Evolutionary conservation across 2,329 filamentous ascomycete genomes (phyloP).

Genomic region (Phialophora verrucosa): DNA sequence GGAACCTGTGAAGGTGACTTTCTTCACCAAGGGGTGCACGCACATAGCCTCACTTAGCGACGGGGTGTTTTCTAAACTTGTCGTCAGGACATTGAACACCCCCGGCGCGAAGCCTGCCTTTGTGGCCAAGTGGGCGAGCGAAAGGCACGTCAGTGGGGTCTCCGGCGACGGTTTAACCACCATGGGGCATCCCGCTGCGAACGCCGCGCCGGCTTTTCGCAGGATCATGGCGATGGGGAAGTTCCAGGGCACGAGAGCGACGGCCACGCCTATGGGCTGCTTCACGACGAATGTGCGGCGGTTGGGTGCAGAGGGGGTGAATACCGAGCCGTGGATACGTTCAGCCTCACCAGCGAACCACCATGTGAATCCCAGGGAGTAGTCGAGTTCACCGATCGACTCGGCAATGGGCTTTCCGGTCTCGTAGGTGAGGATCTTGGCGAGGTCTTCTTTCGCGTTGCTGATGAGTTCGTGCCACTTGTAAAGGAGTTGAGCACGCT

Average conservation of each 20-base stretch:
- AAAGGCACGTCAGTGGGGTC: slow-evolving; percentile 63
- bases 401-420: slow-evolving; percentile 65
- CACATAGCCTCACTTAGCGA: slow-evolving; percentile 56
- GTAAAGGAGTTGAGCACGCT: slow-evolving; percentile 66
- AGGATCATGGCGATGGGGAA: slow-evolving; percentile 72
- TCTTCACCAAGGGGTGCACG: slow-evolving; percentile 64
- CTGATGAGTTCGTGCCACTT: slow-evolving; percentile 70
- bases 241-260: slow-evolving; percentile 74
- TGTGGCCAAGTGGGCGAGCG: slow-evolving; percentile 59
- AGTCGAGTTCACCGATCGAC: slow-evolving; percentile 62
- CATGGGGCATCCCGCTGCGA: slow-evolving; percentile 77
- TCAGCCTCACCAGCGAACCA: slow-evolving; percentile 68
- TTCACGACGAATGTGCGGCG: slow-evolving; percentile 74
- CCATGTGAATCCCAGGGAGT: slow-evolving; percentile 59
- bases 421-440: slow-evolving; percentile 67
- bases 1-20: slow-evolving; percentile 65
- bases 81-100: slow-evolving; percentile 67
- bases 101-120: slow-evolving; percentile 64
- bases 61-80: slow-evolving; percentile 49
- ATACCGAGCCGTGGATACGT: slow-evolving; percentile 64
- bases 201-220: slow-evolving; percentile 69
- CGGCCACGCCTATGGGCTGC: slow-evolving; percentile 72
- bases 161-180: slow-evolving; percentile 74
- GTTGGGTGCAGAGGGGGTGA: slow-evolving; percentile 64
- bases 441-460: slow-evolving; percentile 66